Conservation (phyloP, 2,329 filamentous ascomycete genomes). For the Penicillium sp. region DNA sequence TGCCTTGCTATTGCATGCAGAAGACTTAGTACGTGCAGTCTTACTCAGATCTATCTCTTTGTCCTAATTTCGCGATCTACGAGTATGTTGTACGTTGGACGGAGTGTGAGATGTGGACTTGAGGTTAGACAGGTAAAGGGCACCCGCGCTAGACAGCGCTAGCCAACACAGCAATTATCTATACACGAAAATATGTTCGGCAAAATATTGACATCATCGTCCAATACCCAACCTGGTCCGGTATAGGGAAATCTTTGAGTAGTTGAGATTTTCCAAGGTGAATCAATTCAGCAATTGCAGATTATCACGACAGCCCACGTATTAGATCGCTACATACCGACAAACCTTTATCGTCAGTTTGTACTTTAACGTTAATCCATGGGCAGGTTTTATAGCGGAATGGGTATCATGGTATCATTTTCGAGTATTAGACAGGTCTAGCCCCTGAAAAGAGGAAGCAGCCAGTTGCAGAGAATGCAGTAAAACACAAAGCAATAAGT, state of each 20-base stretch:
- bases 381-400: neutral
- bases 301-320: no score
- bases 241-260: no score
- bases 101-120: neutral
- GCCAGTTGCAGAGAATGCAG: neutral
- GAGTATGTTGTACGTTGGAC: neutral
- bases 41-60: conserved; percentile 1
- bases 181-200: neutral
- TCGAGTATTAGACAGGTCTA: neutral
- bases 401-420: neutral
- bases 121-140: neutral
- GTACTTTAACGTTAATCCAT: no score
- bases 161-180: neutral
- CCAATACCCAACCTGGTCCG: neutral
- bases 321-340: no score
- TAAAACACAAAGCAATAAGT: neutral
- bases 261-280: no score
- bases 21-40: neutral
- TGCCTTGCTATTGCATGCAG: conserved; percentile 4
- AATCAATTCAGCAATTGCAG: no score
- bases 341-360: no score
- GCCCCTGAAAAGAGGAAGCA: neutral
- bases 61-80: neutral
- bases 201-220: neutral
- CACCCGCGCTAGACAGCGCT: neutral